Percentiles rank a stretch among this genome's conserved stretches.
Conservation (phyloP, 768 basidiomycete genomes). For the Paxillus rubicundulus region DNA sequence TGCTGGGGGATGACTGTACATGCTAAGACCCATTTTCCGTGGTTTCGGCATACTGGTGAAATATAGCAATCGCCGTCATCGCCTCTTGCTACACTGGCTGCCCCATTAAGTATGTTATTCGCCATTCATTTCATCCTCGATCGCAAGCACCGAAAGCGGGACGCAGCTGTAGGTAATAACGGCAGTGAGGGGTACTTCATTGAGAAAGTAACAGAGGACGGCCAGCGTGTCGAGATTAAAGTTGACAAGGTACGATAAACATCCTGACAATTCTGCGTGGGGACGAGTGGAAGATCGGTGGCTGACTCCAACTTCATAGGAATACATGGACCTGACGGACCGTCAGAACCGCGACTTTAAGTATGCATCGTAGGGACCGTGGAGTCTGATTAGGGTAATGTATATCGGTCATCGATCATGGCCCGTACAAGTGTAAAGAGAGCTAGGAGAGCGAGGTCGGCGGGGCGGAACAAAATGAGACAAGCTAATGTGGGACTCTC, state of each 20-base stretch:
- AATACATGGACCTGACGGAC: conserved; percentile 15
- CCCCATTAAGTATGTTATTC: conserved; percentile 46
- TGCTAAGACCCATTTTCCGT: too few relatives aligned
- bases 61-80: conserved; percentile 65
- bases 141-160: conserved; percentile 63
- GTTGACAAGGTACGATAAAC: conserved; percentile 55
- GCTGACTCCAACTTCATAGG: not conserved
- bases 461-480: too few relatives aligned
- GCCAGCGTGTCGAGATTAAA: conserved; percentile 50
- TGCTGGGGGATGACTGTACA: too few relatives aligned
- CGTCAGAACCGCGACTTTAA: conserved; percentile 16
- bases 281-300: not conserved
- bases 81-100: conserved; percentile 58
- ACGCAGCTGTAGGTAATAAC: conserved; percentile 51
- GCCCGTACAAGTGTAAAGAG: too few relatives aligned
- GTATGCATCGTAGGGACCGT: conserved; percentile 10
- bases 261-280: not conserved
- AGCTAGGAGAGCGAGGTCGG: too few relatives aligned
- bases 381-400: too few relatives aligned
- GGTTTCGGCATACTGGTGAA: too few relatives aligned
- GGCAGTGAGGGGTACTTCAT: conserved; percentile 55
- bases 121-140: conserved; percentile 52
- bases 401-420: too few relatives aligned
- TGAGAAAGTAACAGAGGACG: conserved; percentile 49
- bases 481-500: too few relatives aligned